Conservation (phyloP, 225 moss, liverwort and hornwort genomes). For the Pseudisothecium myosuroides region DNA sequence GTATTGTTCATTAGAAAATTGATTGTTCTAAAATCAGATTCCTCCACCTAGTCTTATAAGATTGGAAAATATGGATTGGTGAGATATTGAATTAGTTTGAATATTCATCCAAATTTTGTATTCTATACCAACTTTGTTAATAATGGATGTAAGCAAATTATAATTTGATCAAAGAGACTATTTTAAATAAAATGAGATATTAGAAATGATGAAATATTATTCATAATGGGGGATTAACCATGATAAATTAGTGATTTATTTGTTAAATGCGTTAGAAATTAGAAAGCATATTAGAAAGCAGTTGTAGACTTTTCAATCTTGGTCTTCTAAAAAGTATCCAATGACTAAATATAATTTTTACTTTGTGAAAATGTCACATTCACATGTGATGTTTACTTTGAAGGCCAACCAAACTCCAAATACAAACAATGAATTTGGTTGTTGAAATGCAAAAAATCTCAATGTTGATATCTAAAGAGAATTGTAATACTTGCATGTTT, state of each 20-base stretch:
- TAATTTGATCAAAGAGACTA: neutral
- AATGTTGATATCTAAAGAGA: too few relatives aligned
- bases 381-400: neutral
- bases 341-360: neutral
- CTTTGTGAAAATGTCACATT: neutral
- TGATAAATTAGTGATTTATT: neutral
- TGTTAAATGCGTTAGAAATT: too few relatives aligned
- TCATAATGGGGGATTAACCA: accelerated
- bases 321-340: accelerated
- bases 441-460: neutral
- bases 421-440: neutral
- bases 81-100: neutral
- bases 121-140: too few relatives aligned
- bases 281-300: accelerated
- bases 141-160: neutral
- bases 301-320: neutral
- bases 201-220: neutral
- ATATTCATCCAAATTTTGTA: neutral
- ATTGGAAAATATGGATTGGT: too few relatives aligned
- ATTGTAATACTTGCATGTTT: too few relatives aligned
- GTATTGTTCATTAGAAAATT: neutral
- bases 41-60: neutral
- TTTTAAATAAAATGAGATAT: too few relatives aligned
- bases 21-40: neutral
- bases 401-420: neutral